phyloP scores from a whole-genome alignment of 106 monocot species.

The Allium fistulosum region DNA sequence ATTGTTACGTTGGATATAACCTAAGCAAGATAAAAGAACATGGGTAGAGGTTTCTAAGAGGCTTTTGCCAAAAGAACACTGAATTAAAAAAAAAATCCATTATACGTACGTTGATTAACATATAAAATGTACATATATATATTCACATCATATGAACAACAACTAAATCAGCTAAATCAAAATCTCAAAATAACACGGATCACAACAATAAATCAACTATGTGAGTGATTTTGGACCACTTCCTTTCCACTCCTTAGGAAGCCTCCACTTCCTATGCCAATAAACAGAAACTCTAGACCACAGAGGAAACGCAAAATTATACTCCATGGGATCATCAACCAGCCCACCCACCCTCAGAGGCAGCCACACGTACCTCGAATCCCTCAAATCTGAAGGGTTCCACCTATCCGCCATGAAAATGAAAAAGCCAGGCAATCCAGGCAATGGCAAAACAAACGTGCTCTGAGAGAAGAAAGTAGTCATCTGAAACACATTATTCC shows the following conservation, averaged over 20 bases:
- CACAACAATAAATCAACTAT: no score
- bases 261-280: slow-evolving; percentile 65
- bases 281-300: slow-evolving; percentile 70
- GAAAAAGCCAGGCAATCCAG: slow-evolving; percentile 54
- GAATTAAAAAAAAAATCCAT: no score
- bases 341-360: slow-evolving; percentile 70
- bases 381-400: slow-evolving; percentile 74
- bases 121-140: no score
- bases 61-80: no score
- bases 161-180: no score
- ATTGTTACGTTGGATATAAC: no score
- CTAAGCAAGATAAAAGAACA: no score
- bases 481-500: slow-evolving; percentile 57
- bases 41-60: no score
- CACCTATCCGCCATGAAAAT: slow-evolving; percentile 94
- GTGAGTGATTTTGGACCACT: background rate
- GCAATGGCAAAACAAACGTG: slow-evolving; percentile 66
- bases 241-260: slow-evolving; percentile 45
- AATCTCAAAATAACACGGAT: no score
- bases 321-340: slow-evolving; percentile 79
- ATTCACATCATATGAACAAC: no score
- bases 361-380: slow-evolving; percentile 94
- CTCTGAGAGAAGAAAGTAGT: slow-evolving; percentile 91
- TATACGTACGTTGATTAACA: no score
- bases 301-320: slow-evolving; percentile 61